Evolutionary conservation across 352 stramenopile genomes (phyloP).

Genomic region (Phytopythium sindhum): DNA sequence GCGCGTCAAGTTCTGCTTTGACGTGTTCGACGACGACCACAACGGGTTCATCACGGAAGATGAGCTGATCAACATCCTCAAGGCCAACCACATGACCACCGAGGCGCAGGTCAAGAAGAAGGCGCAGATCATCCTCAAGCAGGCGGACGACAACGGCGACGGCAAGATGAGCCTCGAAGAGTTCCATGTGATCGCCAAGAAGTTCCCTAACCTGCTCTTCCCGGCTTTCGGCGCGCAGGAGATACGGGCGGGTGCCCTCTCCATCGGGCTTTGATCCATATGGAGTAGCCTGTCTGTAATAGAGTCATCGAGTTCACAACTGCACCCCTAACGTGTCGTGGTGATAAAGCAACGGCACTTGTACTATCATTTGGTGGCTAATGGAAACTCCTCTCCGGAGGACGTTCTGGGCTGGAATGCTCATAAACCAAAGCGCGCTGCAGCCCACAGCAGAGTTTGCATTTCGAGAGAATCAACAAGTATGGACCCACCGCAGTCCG

Average conservation of each 20-base stretch:
- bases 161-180: conserved; percentile 79
- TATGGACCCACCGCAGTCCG: too few species aligned
- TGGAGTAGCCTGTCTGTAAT: too few species aligned
- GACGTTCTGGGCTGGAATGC: too few species aligned
- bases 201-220: conserved; percentile 91
- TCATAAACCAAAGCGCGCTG: too few species aligned
- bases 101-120: conserved; percentile 81
- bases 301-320: too few species aligned
- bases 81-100: conserved; percentile 84
- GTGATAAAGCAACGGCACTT: too few species aligned
- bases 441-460: too few species aligned
- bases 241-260: neutral
- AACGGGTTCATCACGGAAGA: conserved; percentile 88
- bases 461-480: too few species aligned
- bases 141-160: conserved; percentile 80
- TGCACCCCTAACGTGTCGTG: too few species aligned
- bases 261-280: neutral
- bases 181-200: conserved; percentile 84
- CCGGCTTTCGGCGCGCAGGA: conserved; percentile 40
- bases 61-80: conserved; percentile 91
- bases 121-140: conserved; percentile 77
- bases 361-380: too few species aligned
- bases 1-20: conserved; percentile 92
- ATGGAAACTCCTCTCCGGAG: too few species aligned
- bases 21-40: conserved; percentile 93